Percentiles rank a stretch among this genome's conserved stretches.
phyloP scores from a whole-genome alignment of 805 yeast species.

The Teunomyces cretensis region DNA sequence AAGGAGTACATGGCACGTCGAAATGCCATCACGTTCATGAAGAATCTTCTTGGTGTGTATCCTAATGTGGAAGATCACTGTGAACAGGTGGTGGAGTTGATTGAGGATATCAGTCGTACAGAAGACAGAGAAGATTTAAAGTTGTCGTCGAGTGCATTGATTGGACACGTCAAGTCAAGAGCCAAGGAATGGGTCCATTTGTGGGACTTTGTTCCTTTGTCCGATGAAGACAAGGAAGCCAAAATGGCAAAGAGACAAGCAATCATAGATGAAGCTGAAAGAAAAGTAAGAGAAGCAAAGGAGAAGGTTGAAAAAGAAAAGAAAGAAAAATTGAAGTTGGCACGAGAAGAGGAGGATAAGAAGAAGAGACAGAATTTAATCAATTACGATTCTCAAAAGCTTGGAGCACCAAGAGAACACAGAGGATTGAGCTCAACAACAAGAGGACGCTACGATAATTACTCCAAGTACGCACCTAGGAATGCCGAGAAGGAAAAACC shows the following conservation, averaged over 20 bases:
- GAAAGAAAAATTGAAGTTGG: constrained; percentile 2
- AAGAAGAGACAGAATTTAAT: constrained; percentile 9
- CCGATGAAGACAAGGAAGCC: constrained; percentile 41
- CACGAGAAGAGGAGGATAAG: constrained; percentile 10
- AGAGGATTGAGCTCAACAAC: constrained; percentile 11
- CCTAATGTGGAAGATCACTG: constrained; percentile 73
- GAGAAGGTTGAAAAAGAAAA: constrained; percentile 13
- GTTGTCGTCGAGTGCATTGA: constrained; percentile 69
- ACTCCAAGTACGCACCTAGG: constrained; percentile 21
- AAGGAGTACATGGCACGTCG: constrained; percentile 74
- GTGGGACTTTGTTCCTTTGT: constrained; percentile 57
- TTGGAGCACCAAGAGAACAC: constrained; percentile 9
- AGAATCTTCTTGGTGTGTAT: constrained; percentile 58
- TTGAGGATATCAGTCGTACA: constrained; percentile 46
- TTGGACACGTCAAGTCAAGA: constrained; percentile 62
- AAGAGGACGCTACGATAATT: constrained; percentile 32
- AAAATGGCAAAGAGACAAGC: constrained; percentile 21
- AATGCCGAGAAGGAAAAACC: not conserved
- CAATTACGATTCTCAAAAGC: constrained; percentile 11
- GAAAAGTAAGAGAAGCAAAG: constrained; percentile 14
- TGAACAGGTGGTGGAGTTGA: constrained; percentile 43
- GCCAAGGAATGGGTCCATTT: constrained; percentile 48
- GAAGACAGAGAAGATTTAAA: constrained; percentile 81
- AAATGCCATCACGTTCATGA: constrained; percentile 76
- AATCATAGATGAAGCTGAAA: constrained; percentile 15